phyloP scores from a whole-genome alignment of 2,329 filamentous ascomycete species.

The Ceratocystis smalleyi region DNA sequence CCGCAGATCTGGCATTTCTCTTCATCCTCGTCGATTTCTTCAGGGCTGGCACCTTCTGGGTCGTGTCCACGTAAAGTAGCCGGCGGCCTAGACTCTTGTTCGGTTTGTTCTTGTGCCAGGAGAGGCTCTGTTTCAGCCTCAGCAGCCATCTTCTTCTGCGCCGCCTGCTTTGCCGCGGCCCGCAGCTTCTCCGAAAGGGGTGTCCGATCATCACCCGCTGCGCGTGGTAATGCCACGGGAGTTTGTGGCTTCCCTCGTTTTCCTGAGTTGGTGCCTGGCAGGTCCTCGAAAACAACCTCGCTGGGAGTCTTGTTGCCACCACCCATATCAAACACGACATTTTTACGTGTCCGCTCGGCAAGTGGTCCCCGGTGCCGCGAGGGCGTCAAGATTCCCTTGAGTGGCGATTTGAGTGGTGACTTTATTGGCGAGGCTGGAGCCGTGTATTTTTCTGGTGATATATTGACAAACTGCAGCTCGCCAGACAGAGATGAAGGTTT shows the following conservation, averaged over 20 bases:
- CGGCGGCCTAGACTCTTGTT: no score
- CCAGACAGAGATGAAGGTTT: neutral
- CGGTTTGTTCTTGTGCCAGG: no score
- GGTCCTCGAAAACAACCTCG: constrained; percentile 38
- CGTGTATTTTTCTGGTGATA: constrained; percentile 8
- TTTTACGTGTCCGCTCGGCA: constrained; percentile 32
- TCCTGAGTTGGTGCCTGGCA: constrained; percentile 26
- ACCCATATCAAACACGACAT: constrained; percentile 35
- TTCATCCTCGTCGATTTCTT: constrained; percentile 32
- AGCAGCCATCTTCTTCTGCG: constrained; percentile 14
- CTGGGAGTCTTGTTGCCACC: constrained; percentile 20
- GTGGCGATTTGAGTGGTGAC: constrained; percentile 19
- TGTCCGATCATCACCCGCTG: constrained; percentile 7
- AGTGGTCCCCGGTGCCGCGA: constrained; percentile 26
- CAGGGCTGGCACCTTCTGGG: constrained; percentile 1
- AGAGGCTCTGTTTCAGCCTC: constrained; percentile 11
- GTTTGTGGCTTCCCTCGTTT: constrained; percentile 10
- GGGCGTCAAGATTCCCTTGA: constrained; percentile 43
- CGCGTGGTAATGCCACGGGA: neutral
- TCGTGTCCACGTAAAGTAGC: neutral
- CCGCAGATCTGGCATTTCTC: constrained; percentile 41
- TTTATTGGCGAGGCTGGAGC: constrained; percentile 10
- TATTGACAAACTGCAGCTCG: neutral
- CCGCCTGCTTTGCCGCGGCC: constrained; percentile 18
- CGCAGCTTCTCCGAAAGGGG: constrained; percentile 16